Base-by-base conservation (phyloP, 1,284 basidiomycete genomes). In the Microbotryum intermedium region DNA sequence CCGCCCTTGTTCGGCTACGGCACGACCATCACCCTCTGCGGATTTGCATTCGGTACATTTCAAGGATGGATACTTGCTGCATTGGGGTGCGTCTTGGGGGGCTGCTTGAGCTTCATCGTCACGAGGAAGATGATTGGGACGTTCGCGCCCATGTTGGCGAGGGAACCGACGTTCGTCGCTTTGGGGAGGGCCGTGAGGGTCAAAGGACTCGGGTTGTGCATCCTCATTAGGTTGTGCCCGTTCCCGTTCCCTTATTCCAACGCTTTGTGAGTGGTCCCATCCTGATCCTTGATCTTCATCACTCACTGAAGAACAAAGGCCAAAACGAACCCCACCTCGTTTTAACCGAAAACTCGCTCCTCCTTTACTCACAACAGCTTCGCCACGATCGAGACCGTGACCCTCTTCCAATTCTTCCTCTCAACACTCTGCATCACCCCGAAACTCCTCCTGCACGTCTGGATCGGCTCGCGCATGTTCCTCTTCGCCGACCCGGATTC, bases 1-100 rank as follows among this genome's bases (percentile, higher is more conserved):
- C 88, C 88, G n/a, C 88, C 88, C 6, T 74, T 86, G 64, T 79
- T 86, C 58, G 87, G 88, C 1, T 85, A 87, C 71, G 83, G 84
- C 0, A 87, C 85, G 0, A 61, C 58, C 57, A 71, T 79, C 30
- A 83, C 84, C 10, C 73, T 90, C 2, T 86, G 83, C 69, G 88
- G 88, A 1, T 90, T 89, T 73, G 84, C 87, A 0, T 90, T 88
- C 69, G 88, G 88, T 54, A 79, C 87, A 75, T 80, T 81, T 59
- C 86, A 86, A 1, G 85, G 87, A 71, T 79, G 66, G 57, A 42
- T 78, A 61, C 79, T 89, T 57, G 82, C 84, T 7, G 80, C 81
- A 0, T 73, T 77, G 7, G 83, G 79, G 18, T 85, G 86, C 21
- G 62, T 88, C 25, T 59, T 83, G 4, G 88, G 86, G n/a, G 82